Evolutionary conservation across 495 filamentous ascomycete genomes (phyloP), one percentile per base, ranked within the genome.

Genomic region (Symbiotaphrina buchneri): DNA sequence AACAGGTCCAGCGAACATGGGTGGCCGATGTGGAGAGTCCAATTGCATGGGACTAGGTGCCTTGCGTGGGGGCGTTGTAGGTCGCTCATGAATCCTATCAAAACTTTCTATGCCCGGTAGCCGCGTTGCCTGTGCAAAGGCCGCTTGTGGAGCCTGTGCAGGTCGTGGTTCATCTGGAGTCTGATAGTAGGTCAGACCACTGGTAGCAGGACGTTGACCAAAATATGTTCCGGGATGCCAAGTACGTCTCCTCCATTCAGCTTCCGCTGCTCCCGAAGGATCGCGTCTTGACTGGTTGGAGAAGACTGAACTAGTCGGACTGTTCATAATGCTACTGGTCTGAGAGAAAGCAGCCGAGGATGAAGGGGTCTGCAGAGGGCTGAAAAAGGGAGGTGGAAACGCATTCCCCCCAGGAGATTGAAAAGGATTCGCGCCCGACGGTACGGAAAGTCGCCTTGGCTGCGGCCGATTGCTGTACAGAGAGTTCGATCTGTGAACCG

Each of bases 21-120:
- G 16, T 16, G 42, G 47, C 8, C 41, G 42, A 15, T 28, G 24
- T 10, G 41, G 44, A 2, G 37, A 16, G 33, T 56, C 54, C 5
- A 52, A 25, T 35, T 53, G 46, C 52, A 55, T 56, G 2, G 54
- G 53, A 28, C 50, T 54, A 8, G 44, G 30, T 31, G 38, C 40
- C 24, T 49, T 46, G 8, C 47, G 45, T 2, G 71, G 63, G 4
- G 80, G 74, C 2, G 76, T 61, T 21, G 59, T 43, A 5, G 70
- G 62, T 23, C 65, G 63, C 19, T 60, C 53, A 4, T 66, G 67
- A 4, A 74, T 58, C 28, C 74, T 69, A 44, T 84, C 81, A 38
- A 92, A 91, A 21, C 78, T 85, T 43, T 87, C 80, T 39, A 93
- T 93, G 5, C 83, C 82, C 0, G 83, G 83, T 16, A 93, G 53